These are phyloP conservation scores for Austroboletus eburneus DNA, from an alignment of 768 basidiomycete genomes.

Conservation along the genomic window DNA sequence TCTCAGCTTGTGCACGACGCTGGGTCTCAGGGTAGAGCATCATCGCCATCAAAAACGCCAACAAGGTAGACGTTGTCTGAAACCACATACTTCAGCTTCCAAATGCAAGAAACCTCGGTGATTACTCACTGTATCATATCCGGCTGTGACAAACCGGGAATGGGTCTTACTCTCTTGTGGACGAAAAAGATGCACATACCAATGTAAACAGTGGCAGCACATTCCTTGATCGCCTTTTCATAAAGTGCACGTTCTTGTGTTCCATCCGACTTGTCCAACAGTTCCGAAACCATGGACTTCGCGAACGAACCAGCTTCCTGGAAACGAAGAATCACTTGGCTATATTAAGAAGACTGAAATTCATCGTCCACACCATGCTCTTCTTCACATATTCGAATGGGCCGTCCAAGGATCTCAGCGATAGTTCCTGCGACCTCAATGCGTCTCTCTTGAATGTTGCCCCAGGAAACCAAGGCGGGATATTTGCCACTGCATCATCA, in stretches of 20 bases:
- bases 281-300: slow-evolving; percentile 29
- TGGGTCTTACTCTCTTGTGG: neutral
- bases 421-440: slow-evolving; percentile 23
- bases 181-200: slow-evolving; percentile 14
- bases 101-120: too few species aligned
- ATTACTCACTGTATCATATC: slow-evolving; percentile 24
- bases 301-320: slow-evolving; percentile 22
- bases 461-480: slow-evolving; percentile 30
- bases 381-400: slow-evolving; percentile 28
- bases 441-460: slow-evolving; percentile 28
- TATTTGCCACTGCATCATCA: slow-evolving; percentile 19
- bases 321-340: slow-evolving; percentile 1
- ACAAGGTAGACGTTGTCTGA: slow-evolving; percentile 23
- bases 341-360: neutral
- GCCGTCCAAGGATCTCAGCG: slow-evolving; percentile 19
- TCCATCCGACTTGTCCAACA: slow-evolving; percentile 18
- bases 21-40: slow-evolving; percentile 29
- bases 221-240: slow-evolving; percentile 25
- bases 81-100: neutral
- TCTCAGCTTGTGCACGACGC: slow-evolving; percentile 27
- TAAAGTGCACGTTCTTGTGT: slow-evolving; percentile 10
- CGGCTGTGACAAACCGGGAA: slow-evolving; percentile 12
- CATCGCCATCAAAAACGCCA: slow-evolving; percentile 28
- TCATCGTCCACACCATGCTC: slow-evolving; percentile 19
- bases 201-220: slow-evolving; percentile 30